Evolutionary conservation across 139 green algal genomes (phyloP), one percentile per base, ranked within the genome.

Genomic region (Zygnema circumcarinatum): DNA sequence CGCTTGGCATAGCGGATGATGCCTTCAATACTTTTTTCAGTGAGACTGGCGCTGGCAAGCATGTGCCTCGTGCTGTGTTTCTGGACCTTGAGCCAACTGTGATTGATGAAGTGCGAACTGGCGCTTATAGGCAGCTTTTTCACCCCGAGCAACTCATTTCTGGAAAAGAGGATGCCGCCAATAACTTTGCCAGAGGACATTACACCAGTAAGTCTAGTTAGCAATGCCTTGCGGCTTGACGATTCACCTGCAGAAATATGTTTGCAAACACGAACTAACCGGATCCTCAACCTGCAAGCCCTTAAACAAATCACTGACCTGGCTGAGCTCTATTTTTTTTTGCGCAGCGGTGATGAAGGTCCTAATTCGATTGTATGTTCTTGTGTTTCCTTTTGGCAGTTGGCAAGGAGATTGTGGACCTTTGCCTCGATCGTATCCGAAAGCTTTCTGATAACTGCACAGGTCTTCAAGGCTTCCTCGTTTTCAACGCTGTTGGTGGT

Each of bases 1-100:
- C 92, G 47, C n/a, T n/a, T n/a, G n/a, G n/a, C n/a, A n/a, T n/a
- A n/a, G n/a, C n/a, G n/a, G 92, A 94, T 78, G 92, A 94, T 69
- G 92, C 92, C 38, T 94, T 94, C 87, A 94, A 94, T 91, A 94
- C 92, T 74, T 94, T 94, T 79, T 94, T 94, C 91, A 93, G 89
- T 56, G 92, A 94, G 89, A 94, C 92, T 11, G 92, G 92, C 40
- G 92, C 91, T 31, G 92, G 92, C 82, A 94, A 94, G 91, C 92
- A 94, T 79, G 92, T 94, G 16, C 92, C 92, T 56, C 87, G 92
- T 41, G 84, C 69, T 68, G 80, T 94, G n/a, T 94, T 94, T 73
- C 82, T 94, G 69, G 92, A 94, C 79, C 88, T 94, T 40, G 92
- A 94, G 89, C 92, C 92, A 0, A 94, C 92, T 52, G 92, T 94